Conservation (phyloP, 495 filamentous ascomycete genomes). For the Trichoderma erinaceum region DNA sequence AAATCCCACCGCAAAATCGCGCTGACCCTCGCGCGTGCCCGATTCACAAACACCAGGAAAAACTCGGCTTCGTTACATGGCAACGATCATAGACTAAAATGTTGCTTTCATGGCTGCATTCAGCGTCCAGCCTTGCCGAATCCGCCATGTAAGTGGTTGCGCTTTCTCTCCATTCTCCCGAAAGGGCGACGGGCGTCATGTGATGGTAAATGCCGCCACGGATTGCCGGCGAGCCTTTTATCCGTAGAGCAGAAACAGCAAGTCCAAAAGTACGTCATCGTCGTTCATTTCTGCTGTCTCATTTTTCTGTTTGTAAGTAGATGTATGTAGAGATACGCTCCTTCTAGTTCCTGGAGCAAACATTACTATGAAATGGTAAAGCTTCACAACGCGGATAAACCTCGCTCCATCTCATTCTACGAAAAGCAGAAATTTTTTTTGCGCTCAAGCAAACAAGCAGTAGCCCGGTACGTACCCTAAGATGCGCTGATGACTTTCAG, state of each 20-base stretch:
- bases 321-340: too few species aligned
- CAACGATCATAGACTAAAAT: too few species aligned
- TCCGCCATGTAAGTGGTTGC: not conserved
- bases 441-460: not conserved
- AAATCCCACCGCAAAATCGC: too few species aligned
- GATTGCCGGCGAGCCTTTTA: not conserved
- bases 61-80: too few species aligned
- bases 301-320: too few species aligned
- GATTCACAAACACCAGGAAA: too few species aligned
- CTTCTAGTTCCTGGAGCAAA: not conserved
- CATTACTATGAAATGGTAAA: not conserved
- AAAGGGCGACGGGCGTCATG: not conserved
- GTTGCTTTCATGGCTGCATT: too few species aligned
- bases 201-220: not conserved
- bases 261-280: not conserved
- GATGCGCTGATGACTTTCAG: not conserved
- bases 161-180: conserved; percentile 4
- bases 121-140: too few species aligned
- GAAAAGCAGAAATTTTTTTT: not conserved
- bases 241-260: not conserved
- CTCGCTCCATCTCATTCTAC: not conserved
- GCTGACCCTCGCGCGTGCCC: too few species aligned
- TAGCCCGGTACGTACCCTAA: not conserved
- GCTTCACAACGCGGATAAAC: not conserved
- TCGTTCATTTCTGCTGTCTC: not conserved